Base-by-base conservation (phyloP, 2,329 filamentous ascomycete genomes). In the Orbilia quercus region DNA sequence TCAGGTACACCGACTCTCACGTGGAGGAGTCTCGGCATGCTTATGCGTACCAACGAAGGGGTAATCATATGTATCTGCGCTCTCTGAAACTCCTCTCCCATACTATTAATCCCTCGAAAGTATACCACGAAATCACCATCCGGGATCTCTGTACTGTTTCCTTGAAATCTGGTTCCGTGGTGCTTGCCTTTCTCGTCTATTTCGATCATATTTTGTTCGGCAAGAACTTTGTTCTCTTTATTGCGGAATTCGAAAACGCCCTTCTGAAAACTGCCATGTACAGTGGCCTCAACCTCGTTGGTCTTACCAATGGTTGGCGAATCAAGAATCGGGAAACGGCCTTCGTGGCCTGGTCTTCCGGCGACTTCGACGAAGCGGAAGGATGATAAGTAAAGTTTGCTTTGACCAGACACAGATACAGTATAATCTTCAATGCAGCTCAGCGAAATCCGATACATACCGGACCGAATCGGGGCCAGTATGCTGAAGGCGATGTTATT, bases 401-500 rank as follows among this genome's bases (percentile, higher is more conserved):
- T 72, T 22, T 65, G n/a, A n/a, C 67, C 67, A 7, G 67, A 72
- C n/a, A 65, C 40, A 1, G 67, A 72, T 25, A 72, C 14, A 4
- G 59, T 44, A 38, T 59, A 72, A 14, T 72, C 48, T 1, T 28
- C 31, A 2, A 22, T 20, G 5, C 50, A 2, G 3, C 53, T 25
- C 1, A 67, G n/a, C 9, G 50, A 48, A 31, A 72, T 50, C 9
- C 47, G 60, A 40, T 66, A 74, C 1, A 36, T 40, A 1, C 70
- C 63, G 7, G 63, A 11, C 4, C 23, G 38, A 1, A 62, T 51
- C 14, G 51, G 20, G 5, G 42, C 36, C 7, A 3, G 22, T n/a
- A 74, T 58, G 9, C 47, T 66, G 11, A 74, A 3, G 1, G 57
- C 63, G 7, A 66, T 53, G 7, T 48, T 74, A 23, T 44, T 36